Base-by-base conservation (phyloP, 345 rosid genomes). In the Bruguiera sexangula region DNA sequence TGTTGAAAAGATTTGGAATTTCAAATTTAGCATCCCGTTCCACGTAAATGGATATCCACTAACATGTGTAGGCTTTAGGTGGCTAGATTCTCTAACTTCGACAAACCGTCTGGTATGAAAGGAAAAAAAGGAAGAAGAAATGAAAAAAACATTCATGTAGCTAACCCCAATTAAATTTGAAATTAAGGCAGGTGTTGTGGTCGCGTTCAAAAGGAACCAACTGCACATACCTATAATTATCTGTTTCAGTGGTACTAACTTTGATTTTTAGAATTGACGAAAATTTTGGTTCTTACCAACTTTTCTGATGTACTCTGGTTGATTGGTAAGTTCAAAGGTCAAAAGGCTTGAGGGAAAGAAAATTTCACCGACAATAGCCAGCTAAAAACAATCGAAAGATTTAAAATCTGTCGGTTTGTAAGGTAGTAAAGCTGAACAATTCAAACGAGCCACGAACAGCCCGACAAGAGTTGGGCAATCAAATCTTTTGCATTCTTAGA, bases 181-280 rank as follows among this genome's bases (percentile, higher is more conserved):
- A 15, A 39, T 0, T 11, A 16, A 39, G 48, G 48, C 15, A 56
- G 48, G 13, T 21, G 18, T 46, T 39, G 9, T 18, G 6, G 31
- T 39, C 36, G 4, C 7, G 15, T 9, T 39, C 29, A 13, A 56
- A 19, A 50, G 39, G 30, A 48, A 39, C 24, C 20, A 67, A 24
- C 27, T 62, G 52, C 53, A 62, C 6, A 62, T 52, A 16, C 24
- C 53, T 60, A 62, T 52, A 18, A 34, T 54, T 31, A 50, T 70
- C 34, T 53, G 52, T 24, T 26, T 51, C 31, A 9, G 52, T 6
- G 5, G 15, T n/a, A 19, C 18, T 13, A 31, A 21, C n/a, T 46
- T n/a, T 13, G 16, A 5, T 11, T 22, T 59, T 32, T 20, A 2
- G 30, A 30, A n/a, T n/a, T 21, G 31, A 32, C 22, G 9, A 16